Base-by-base conservation (phyloP, 768 basidiomycete genomes). In the Auriculariales sp. region DNA sequence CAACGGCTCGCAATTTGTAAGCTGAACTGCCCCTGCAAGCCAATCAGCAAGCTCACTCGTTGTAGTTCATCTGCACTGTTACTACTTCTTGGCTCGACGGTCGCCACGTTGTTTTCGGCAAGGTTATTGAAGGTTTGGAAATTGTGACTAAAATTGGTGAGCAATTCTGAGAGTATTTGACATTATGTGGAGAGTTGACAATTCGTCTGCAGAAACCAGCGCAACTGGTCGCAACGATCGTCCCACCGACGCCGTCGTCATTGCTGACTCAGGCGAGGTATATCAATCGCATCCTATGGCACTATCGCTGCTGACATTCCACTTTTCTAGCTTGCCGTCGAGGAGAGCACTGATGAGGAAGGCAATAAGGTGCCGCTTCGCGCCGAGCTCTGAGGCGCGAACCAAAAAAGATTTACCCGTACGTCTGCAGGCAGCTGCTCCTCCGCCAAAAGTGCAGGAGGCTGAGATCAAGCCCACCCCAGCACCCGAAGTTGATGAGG, bases 41-140 rank as follows among this genome's bases (percentile, higher is more conserved):
- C 3, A 2, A 31, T 46, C 55, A n/a, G 50, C 19, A 46, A 33
- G 17, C 11, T 47, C 45, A 54, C 28, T 25, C 17, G 30, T 22
- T 55, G 42, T 64, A 94, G 89, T 97, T 97, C 68, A 94, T 97
- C 62, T 88, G 83, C 66, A 94, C 92, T 42, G 75, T 80, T 55
- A 65, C 77, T 51, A 97, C 92, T 28, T 71, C 74, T 62, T 94
- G 92, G 92, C 68, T 97, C 60, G 91, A 97, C 65, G 82, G 83
- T 57, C 82, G 81, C 64, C 92, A 94, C 58, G 86, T 95, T 59
- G 93, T 97, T 32, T 95, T 97, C 55, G 94, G 94, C 48, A 79
- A 79, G 57, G 86, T 97, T 47, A 52, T 95, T 29, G 89, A 95
- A 52, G 94, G 94, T 45, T 86, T 94, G 86, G 84, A 93, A 54